Conservation (phyloP, 176 grass and related monocot species). For the Secale cereale region DNA sequence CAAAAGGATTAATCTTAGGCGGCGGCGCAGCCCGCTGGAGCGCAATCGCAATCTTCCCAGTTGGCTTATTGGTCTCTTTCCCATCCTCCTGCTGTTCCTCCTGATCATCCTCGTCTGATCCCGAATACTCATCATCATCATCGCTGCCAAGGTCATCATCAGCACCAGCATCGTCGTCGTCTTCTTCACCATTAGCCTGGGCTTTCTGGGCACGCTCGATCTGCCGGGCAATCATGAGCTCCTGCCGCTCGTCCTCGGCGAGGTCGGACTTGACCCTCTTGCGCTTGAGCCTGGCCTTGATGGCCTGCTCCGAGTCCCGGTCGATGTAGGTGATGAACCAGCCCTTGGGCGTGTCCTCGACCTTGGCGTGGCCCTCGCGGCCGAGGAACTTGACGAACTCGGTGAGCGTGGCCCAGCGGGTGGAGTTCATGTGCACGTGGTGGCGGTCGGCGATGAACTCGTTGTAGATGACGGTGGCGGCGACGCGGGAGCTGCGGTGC, state of each 20-base stretch:
- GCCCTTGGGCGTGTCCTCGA: slow-evolving; percentile 93
- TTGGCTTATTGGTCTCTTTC: slow-evolving; percentile 11
- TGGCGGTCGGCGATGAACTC: slow-evolving; percentile 72
- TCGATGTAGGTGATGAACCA: slow-evolving; percentile 98
- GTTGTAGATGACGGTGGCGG: slow-evolving; percentile 87
- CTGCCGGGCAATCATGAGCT: slow-evolving; percentile 68
- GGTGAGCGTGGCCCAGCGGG: slow-evolving; percentile 68
- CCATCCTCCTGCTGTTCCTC: background rate
- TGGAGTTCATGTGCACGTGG: slow-evolving; percentile 92
- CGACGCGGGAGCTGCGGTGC: slow-evolving; percentile 76
- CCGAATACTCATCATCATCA: slow-evolving; percentile 34
- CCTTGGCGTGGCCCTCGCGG: slow-evolving; percentile 62
- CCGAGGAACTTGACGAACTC: slow-evolving; percentile 86
- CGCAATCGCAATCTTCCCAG: slow-evolving; percentile 63
- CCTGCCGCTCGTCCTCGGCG: slow-evolving; percentile 78
- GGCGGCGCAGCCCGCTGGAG: slow-evolving; percentile 34
- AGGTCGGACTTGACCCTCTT: slow-evolving; percentile 75
- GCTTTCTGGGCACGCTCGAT: slow-evolving; percentile 65
- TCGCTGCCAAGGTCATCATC: background rate
- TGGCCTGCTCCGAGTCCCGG: slow-evolving; percentile 68
- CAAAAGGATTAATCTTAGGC: slow-evolving; percentile 41
- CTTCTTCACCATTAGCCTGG: background rate
- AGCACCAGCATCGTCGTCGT: background rate
- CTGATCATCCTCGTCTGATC: background rate
- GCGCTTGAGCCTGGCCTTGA: slow-evolving; percentile 83